phyloP scores from a whole-genome alignment of 441 rosid species.

The Flueggea neowawraea region DNA sequence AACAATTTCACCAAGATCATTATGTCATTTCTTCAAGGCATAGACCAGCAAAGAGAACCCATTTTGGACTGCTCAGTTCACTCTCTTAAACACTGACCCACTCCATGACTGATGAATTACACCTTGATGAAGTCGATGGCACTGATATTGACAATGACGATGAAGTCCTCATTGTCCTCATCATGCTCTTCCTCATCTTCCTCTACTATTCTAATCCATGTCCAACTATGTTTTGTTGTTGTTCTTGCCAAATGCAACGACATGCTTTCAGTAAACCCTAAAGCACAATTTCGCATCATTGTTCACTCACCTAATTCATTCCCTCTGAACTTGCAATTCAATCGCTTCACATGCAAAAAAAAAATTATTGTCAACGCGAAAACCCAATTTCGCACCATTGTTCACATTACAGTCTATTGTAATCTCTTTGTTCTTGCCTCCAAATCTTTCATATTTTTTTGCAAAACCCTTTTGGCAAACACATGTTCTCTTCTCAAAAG shows the following conservation, averaged over 20 bases:
- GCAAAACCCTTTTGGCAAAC: slow-evolving; percentile 60
- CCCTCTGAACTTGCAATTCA: slow-evolving; percentile 92
- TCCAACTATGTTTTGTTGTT: not conserved
- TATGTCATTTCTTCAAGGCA: slow-evolving; percentile 76
- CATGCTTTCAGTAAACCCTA: too few species aligned
- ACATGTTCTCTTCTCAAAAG: slow-evolving; percentile 79
- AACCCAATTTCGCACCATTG: slow-evolving; percentile 57
- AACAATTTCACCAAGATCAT: not conserved
- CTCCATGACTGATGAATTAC: slow-evolving; percentile 81
- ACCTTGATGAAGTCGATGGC: slow-evolving; percentile 74
- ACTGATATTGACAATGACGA: slow-evolving; percentile 74
- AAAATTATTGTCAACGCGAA: slow-evolving; percentile 48
- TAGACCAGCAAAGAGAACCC: slow-evolving; percentile 78
- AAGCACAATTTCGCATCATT: too few species aligned
- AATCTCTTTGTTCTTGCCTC: slow-evolving; percentile 49
- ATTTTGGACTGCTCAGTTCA: slow-evolving; percentile 41
- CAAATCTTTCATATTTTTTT: too few species aligned
- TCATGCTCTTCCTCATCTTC: slow-evolving; percentile 70
- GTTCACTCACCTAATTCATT: slow-evolving; percentile 68
- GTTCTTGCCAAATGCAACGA: slow-evolving; percentile 50
- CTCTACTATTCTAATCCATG: slow-evolving; percentile 58
- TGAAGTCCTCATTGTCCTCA: slow-evolving; percentile 52
- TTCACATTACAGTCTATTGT: slow-evolving; percentile 60
- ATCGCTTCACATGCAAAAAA: slow-evolving; percentile 68
- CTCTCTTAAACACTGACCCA: slow-evolving; percentile 81